phyloP scores from a whole-genome alignment of 2,329 filamentous ascomycete genomes.

The Hypoxylon rubiginosum region DNA sequence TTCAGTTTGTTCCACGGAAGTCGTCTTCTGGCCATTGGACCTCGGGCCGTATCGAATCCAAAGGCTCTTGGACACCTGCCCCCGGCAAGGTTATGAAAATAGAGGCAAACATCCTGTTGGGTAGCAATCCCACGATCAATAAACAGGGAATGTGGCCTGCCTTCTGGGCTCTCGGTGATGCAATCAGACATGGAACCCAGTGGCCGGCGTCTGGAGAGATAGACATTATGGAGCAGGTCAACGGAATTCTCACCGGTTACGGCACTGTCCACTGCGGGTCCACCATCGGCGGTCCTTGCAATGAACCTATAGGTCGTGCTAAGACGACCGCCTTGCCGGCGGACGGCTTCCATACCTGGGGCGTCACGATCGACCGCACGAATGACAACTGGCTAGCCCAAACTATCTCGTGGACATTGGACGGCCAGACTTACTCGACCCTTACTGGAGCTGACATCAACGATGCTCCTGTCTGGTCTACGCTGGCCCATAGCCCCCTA shows the following conservation, averaged over 20 bases:
- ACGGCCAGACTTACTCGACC: conserved; percentile 60
- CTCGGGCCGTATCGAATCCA: conserved; percentile 67
- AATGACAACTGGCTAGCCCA: conserved; percentile 61
- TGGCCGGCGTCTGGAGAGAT: conserved; percentile 70
- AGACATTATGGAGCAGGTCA: conserved; percentile 69
- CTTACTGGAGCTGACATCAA: conserved; percentile 61
- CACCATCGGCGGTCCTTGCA: conserved; percentile 62
- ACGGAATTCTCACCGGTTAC: conserved; percentile 61
- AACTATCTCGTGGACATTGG: conserved; percentile 65
- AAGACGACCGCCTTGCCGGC: conserved; percentile 54
- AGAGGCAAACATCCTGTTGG: conserved; percentile 63
- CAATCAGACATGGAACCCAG: conserved; percentile 60
- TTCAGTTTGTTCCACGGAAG: conserved; percentile 65
- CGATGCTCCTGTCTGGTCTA: conserved; percentile 62
- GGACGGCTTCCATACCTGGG: conserved; percentile 63
- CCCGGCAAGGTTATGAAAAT: conserved; percentile 61
- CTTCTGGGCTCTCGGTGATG: conserved; percentile 69
- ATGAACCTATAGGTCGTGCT: conserved; percentile 62
- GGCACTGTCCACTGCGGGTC: conserved; percentile 67
- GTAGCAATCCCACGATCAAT: conserved; percentile 52
- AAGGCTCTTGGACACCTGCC: conserved; percentile 60
- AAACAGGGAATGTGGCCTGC: conserved; percentile 71
- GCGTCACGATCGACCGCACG: conserved; percentile 64
- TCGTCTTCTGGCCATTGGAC: conserved; percentile 62
- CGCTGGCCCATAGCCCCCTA: conserved; percentile 64